Evolutionary conservation across 805 yeast species (phyloP), one percentile per base, ranked within the genome.

Genomic region (Monosporozyma yasuniensis): DNA sequence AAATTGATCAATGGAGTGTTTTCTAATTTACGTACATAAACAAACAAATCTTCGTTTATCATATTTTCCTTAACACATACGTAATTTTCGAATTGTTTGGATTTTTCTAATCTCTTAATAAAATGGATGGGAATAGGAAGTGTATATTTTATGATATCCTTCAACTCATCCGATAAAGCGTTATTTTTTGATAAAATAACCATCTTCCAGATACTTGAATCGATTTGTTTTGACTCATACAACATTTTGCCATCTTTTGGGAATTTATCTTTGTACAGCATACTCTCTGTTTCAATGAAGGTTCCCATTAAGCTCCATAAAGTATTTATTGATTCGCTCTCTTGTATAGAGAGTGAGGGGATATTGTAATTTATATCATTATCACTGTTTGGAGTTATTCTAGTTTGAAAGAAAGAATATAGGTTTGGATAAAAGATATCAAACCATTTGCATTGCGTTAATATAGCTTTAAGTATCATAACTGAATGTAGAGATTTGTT

Each of bases 391-490:
- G 8, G 5, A 4, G 22, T 25, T 22, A 55, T 28, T 6, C 38
- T 27, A 12, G 43, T 46, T 21, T 47, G 42, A 12, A 51, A 39
- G 22, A 47, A 50, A 4, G 27, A 19, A 8, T 44, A 37, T 10
- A 61, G 45, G 27, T 54, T 55, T 6, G 67, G 67, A 44, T 60
- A 58, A 30, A 60, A 47, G 21, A 37, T 22, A 32, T 49, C 35
- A 14, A 61, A 37, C 48, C 48, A 48, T 42, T 50, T 50, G 30
- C 54, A 54, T n/a, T 54, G 22, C 9, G 41, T 46, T 7, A 63
- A 39, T 16, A 59, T 53, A 5, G 50, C 48, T 11, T 48, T 38
- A 14, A 61, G 44, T 2, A 60, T 47, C 6, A 38, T 23, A 48
- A 39, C n/a, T 9, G 42, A 21, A 14, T 39, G 41, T 37, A 37